Evolutionary conservation across 2,329 filamentous ascomycete genomes (phyloP), one percentile per base, ranked within the genome.

Genomic region (Corinectria fuckeliana): DNA sequence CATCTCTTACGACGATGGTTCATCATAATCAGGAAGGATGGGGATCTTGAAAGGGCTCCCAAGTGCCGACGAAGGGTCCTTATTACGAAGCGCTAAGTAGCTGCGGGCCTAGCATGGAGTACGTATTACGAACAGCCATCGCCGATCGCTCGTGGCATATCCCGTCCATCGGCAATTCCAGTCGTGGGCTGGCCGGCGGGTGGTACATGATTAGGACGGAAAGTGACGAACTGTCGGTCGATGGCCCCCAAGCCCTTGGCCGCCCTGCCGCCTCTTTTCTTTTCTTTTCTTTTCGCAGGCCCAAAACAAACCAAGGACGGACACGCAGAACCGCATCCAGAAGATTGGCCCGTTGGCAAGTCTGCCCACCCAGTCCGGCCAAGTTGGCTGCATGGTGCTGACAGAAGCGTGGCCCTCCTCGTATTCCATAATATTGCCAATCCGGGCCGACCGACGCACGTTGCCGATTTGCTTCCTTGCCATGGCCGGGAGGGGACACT

Each of bases 261-360:
- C 28, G 42, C 32, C 42, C 30, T 48, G 42, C 32, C 32, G 32
- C 32, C 32, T 18, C 32, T 36, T 36, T n/a, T 6, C n/a, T n/a
- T n/a, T n/a, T n/a, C n/a, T n/a, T n/a, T n/a, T n/a, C n/a, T n/a
- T n/a, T n/a, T n/a, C n/a, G n/a, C n/a, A n/a, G n/a, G n/a, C n/a
- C n/a, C n/a, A n/a, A n/a, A n/a, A n/a, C n/a, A n/a, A n/a, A 36
- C 32, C 13, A 32, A 32, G 28, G 14, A 32, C 11, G 28, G 14
- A 32, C 11, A 32, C 13, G 28, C 28, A 13, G 28, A 14, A 32
- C 11, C 14, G 28, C 30, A 32, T 32, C 30, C 14, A 38, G 28
- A 16, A 34, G 41, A 28, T 36, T 45, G 39, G 39, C 50, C 44
- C 41, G 44, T 41, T 55, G 52, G 42, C 44, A 55, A n/a, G 21